phyloP scores from a whole-genome alignment of 2,329 filamentous ascomycete species.

The Dactylellina drechsleri region DNA sequence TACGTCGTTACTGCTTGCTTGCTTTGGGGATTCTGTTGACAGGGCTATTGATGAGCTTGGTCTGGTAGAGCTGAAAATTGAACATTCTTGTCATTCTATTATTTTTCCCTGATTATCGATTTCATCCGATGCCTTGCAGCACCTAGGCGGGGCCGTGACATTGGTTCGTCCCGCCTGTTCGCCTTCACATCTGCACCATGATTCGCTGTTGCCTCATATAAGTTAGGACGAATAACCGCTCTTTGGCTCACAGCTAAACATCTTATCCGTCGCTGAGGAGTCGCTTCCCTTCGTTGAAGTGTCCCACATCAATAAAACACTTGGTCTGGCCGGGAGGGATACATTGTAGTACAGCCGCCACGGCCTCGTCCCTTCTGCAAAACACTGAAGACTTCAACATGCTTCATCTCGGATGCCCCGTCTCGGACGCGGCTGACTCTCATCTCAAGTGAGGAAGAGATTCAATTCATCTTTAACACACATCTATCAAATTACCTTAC shows the following conservation, averaged over 20 bases:
- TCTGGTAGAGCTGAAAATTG: slow-evolving; percentile 23
- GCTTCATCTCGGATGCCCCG: slow-evolving; percentile 41
- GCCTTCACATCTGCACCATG: slow-evolving; percentile 7
- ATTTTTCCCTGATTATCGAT: too few species aligned
- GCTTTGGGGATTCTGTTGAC: slow-evolving; percentile 22
- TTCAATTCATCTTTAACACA: background rate
- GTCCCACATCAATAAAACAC: background rate
- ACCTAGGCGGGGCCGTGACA: too few species aligned
- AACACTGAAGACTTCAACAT: slow-evolving; percentile 30
- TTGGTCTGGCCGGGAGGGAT: background rate
- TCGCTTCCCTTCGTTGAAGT: background rate
- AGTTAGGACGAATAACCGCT: slow-evolving; percentile 15
- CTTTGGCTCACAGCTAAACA: slow-evolving; percentile 4
- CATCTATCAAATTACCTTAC: background rate
- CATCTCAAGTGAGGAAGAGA: slow-evolving; percentile 46
- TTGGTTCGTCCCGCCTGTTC: background rate
- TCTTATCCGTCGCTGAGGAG: slow-evolving; percentile 1
- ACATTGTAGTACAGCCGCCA: slow-evolving; percentile 19
- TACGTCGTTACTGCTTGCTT: slow-evolving; percentile 9
- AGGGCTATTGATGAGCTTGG: slow-evolving; percentile 23
- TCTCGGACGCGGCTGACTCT: slow-evolving; percentile 51
- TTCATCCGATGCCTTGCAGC: too few species aligned
- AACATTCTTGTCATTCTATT: too few species aligned
- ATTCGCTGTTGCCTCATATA: slow-evolving; percentile 43
- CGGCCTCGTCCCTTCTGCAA: slow-evolving; percentile 12